These are phyloP conservation scores for Eremothecium cymbalariae DNA, from an alignment of 1,139 yeast genomes.

Conservation along the genomic window DNA sequence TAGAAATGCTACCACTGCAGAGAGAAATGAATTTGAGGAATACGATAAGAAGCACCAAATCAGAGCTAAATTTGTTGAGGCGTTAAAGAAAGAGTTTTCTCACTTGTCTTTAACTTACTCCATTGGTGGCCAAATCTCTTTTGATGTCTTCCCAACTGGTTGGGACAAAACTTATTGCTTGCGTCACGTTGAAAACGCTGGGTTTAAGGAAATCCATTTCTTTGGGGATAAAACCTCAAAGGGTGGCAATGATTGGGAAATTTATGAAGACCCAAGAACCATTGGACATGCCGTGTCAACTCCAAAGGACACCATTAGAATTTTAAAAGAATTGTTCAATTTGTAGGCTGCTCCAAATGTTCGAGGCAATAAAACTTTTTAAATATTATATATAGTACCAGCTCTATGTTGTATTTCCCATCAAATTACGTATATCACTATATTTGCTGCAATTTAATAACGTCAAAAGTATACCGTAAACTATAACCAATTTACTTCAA, in stretches of 20 bases:
- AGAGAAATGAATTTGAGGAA: constrained; percentile 85
- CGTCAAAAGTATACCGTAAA: neutral
- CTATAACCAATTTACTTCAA: neutral
- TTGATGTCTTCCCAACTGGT: constrained; percentile 99
- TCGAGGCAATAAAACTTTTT: too few relatives aligned
- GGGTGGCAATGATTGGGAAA: constrained; percentile 99
- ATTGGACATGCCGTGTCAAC: constrained; percentile 87
- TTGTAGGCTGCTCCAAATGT: constrained; percentile 21
- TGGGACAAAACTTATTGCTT: constrained; percentile 99
- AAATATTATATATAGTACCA: too few relatives aligned
- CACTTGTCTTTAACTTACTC: constrained; percentile 87
- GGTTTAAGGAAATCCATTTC: constrained; percentile 85
- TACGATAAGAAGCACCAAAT: constrained; percentile 72
- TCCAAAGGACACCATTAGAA: constrained; percentile 81
- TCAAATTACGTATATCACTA: too few relatives aligned
- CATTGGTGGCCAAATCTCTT: constrained; percentile 98
- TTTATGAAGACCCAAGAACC: constrained; percentile 83
- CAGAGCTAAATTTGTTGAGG: constrained; percentile 76
- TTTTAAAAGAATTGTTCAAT: constrained; percentile 71
- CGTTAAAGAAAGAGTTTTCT: constrained; percentile 72
- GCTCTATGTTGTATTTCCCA: too few relatives aligned
- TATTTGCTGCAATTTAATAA: too few relatives aligned
- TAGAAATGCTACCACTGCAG: constrained; percentile 90
- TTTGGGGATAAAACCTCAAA: constrained; percentile 96
- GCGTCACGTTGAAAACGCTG: constrained; percentile 80